Percentiles rank a stretch among this genome's conserved stretches.
phyloP scores from a whole-genome alignment of 805 yeast genomes.

The Naumovozyma castellii region DNA sequence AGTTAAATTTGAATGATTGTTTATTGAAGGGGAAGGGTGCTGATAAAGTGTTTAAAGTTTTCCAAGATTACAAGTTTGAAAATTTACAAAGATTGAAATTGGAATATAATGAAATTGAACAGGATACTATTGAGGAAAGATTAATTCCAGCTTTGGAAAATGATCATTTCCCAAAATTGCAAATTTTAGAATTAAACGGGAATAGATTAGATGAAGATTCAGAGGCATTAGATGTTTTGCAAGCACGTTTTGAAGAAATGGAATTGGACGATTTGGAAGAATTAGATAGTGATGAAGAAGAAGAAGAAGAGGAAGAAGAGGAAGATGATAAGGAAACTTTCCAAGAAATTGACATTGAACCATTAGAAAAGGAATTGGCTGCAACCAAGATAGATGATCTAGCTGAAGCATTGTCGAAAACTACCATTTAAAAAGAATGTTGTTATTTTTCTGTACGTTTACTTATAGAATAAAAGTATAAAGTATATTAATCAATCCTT shows the following conservation, averaged over 20 bases:
- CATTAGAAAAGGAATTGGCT: constrained; percentile 36
- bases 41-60: constrained; percentile 40
- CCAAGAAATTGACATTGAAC: constrained; percentile 40
- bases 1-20: constrained; percentile 84
- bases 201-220: constrained; percentile 87
- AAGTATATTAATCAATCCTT: background rate
- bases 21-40: constrained; percentile 76
- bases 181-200: constrained; percentile 78
- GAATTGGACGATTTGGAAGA: constrained; percentile 95
- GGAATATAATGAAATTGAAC: constrained; percentile 82
- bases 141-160: constrained; percentile 44
- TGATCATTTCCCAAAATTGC: constrained; percentile 48
- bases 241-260: constrained; percentile 65
- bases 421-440: constrained; percentile 35
- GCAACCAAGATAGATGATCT: constrained; percentile 32
- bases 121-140: constrained; percentile 45
- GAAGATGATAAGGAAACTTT: constrained; percentile 33
- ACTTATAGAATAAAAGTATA: too few species aligned
- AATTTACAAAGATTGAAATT: constrained; percentile 53
- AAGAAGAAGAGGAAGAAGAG: constrained; percentile 32
- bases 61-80: constrained; percentile 33
- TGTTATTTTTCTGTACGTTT: too few species aligned
- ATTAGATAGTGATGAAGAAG: constrained; percentile 48
- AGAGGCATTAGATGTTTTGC: constrained; percentile 52
- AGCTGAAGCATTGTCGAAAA: constrained; percentile 48